phyloP scores from a whole-genome alignment of 1,284 basidiomycete genomes.

The Fistulina hepatica region DNA sequence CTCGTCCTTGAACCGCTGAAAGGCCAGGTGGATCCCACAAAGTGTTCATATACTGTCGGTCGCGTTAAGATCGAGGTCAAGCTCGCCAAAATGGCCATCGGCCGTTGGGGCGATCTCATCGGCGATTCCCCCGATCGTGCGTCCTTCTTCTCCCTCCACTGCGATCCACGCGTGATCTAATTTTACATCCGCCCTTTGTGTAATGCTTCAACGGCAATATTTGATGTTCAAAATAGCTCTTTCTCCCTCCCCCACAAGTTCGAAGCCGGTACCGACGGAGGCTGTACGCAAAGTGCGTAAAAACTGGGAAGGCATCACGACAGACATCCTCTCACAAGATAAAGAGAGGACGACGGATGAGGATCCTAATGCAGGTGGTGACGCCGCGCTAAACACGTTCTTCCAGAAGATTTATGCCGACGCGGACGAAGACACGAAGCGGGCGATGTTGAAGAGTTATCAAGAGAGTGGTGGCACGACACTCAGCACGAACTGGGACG shows the following conservation, averaged over 20 bases:
- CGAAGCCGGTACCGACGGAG: constrained; percentile 24
- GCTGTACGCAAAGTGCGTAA: constrained; percentile 37
- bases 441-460: constrained; percentile 96
- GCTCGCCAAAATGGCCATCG: constrained; percentile 49
- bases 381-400: constrained; percentile 64
- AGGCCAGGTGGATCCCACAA: constrained; percentile 62
- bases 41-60: constrained; percentile 58
- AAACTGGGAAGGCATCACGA: constrained; percentile 79
- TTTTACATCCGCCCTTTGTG: too few species aligned
- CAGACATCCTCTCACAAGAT: constrained; percentile 49
- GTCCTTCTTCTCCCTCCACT: constrained; percentile 19
- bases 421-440: constrained; percentile 79
- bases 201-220: constrained; percentile 4
- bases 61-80: constrained; percentile 78
- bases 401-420: constrained; percentile 80
- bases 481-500: constrained; percentile 88
- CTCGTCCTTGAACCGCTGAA: constrained; percentile 67
- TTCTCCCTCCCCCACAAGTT: constrained; percentile 22
- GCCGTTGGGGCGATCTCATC: constrained; percentile 68
- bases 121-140: constrained; percentile 66
- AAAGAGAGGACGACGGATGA: constrained; percentile 54
- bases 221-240: constrained; percentile 18
- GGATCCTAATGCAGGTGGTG: constrained; percentile 78
- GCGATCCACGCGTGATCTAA: too few species aligned
- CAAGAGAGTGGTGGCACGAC: constrained; percentile 86